Evolutionary conservation across 163 green algal species (phyloP).

Genomic region (Chlorella variabilis): DNA sequence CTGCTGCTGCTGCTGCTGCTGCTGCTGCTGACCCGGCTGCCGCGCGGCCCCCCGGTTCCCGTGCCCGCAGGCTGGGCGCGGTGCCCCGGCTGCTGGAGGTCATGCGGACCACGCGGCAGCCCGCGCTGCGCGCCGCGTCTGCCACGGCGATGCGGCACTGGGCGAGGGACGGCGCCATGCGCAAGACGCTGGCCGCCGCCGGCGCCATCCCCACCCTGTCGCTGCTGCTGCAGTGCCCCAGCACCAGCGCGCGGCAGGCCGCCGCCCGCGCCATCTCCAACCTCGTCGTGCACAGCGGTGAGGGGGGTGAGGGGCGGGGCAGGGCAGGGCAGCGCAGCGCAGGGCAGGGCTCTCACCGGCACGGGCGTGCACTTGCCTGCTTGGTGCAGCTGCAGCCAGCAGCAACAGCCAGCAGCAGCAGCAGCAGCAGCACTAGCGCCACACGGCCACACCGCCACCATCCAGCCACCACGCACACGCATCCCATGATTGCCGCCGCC

Average conservation of each 20-base stretch:
- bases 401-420: too few species aligned
- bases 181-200: constrained; percentile 8
- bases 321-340: too few species aligned
- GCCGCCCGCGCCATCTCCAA: constrained; percentile 45
- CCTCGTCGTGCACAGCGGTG: constrained; percentile 37
- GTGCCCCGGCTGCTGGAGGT: constrained; percentile 31
- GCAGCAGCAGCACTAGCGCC: too few species aligned
- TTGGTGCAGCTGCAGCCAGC: too few species aligned
- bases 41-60: too few species aligned
- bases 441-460: too few species aligned
- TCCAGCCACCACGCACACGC: too few species aligned
- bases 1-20: not conserved
- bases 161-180: constrained; percentile 12
- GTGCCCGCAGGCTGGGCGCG: constrained; percentile 4
- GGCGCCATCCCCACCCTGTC: constrained; percentile 34
- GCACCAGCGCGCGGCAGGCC: constrained; percentile 21
- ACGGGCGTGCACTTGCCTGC: too few species aligned
- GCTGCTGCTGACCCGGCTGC: not conserved
- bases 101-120: constrained; percentile 31
- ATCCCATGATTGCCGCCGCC: too few species aligned
- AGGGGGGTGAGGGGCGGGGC: too few species aligned
- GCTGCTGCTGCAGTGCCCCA: constrained; percentile 38
- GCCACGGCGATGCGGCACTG: constrained; percentile 40
- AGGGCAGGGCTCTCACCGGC: too few species aligned
- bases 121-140: constrained; percentile 18